phyloP scores from a whole-genome alignment of 78 protist genomes.

The Dictyostelium firmibasis region DNA sequence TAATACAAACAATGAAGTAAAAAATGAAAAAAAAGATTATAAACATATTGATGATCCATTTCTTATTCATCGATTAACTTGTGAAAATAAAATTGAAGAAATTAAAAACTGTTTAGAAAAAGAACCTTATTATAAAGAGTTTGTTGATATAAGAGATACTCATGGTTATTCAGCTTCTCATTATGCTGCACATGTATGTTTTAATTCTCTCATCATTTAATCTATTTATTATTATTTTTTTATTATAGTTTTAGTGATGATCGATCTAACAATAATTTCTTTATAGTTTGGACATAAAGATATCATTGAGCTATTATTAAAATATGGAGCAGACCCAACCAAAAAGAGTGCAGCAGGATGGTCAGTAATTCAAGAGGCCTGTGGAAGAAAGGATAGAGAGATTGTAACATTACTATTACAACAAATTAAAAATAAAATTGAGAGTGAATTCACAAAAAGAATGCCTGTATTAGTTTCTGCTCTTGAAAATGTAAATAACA shows the following conservation, averaged over 20 bases:
- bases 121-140: constrained; percentile 7
- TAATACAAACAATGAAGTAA: not conserved
- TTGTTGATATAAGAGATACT: constrained; percentile 29
- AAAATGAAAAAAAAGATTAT: not conserved
- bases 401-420: constrained; percentile 13
- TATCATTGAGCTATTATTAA: constrained; percentile 23
- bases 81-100: constrained; percentile 8
- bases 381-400: constrained; percentile 46
- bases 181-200: constrained; percentile 57
- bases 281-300: constrained; percentile 53
- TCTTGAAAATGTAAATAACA: not conserved
- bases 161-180: constrained; percentile 61
- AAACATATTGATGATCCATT: constrained; percentile 27
- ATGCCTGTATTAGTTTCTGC: constrained; percentile 39
- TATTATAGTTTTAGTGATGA: no score
- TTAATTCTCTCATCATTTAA: no score
- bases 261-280: no score
- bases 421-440: not conserved
- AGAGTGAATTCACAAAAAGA: constrained; percentile 48
- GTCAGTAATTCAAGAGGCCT: constrained; percentile 68
- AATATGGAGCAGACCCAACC: constrained; percentile 74
- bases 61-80: constrained; percentile 12
- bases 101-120: not conserved
- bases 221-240: no score
- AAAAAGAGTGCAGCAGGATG: constrained; percentile 56